Conservation (phyloP, 1,284 basidiomycete species). For the Fomitiporia mediterranea region DNA sequence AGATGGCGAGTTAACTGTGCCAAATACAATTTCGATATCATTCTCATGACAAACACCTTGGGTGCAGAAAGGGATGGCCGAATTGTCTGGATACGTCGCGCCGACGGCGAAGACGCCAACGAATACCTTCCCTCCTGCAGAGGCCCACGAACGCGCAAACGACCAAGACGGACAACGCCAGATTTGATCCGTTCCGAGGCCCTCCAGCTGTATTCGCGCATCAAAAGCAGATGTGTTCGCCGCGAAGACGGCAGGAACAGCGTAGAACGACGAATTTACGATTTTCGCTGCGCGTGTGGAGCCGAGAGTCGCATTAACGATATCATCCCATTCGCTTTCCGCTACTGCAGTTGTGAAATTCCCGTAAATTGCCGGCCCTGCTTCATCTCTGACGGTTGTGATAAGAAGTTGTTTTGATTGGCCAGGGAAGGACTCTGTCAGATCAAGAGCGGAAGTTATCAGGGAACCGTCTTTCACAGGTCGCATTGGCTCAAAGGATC, state of each 20-base stretch:
- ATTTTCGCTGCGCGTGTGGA: constrained; percentile 42
- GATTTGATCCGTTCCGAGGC: constrained; percentile 62
- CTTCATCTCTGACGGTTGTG: constrained; percentile 68
- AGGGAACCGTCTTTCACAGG: constrained; percentile 56
- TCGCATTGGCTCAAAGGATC: constrained; percentile 52
- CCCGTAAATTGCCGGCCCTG: constrained; percentile 53
- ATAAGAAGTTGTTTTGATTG: constrained; percentile 64
- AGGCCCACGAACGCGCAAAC: constrained; percentile 61
- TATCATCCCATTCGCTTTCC: constrained; percentile 35
- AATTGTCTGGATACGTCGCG: constrained; percentile 64
- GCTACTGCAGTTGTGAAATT: constrained; percentile 38
- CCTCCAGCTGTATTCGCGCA: constrained; percentile 51
- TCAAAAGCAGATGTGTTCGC: constrained; percentile 34
- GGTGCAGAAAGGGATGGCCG: constrained; percentile 48
- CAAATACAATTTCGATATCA: constrained; percentile 75
- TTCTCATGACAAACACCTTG: constrained; percentile 70
- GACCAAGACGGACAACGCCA: constrained; percentile 71
- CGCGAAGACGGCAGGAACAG: constrained; percentile 32
- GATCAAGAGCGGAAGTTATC: constrained; percentile 55
- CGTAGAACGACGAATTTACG: constrained; percentile 48
- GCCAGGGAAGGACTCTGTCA: constrained; percentile 47
- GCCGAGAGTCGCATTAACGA: constrained; percentile 47
- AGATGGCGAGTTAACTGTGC: constrained; percentile 56
- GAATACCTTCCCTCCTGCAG: constrained; percentile 59
- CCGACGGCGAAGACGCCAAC: constrained; percentile 68